These are phyloP conservation scores for Xylariaceae sp. DNA, from an alignment of 2,329 filamentous ascomycete genomes.

Conservation along the genomic window DNA sequence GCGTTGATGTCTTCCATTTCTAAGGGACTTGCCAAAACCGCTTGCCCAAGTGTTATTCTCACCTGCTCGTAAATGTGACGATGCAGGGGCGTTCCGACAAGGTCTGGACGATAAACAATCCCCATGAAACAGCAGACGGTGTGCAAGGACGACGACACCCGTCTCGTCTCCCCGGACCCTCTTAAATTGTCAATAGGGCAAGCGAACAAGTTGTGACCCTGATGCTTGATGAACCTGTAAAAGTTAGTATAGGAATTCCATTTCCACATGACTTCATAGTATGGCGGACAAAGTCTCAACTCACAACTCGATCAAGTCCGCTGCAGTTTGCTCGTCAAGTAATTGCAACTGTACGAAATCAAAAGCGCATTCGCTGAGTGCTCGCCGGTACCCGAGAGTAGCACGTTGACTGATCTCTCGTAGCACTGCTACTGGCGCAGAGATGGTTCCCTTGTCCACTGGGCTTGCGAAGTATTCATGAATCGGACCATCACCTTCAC, in stretches of 20 bases:
- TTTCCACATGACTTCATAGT: no score
- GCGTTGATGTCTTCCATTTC: conserved; percentile 39
- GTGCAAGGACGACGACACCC: conserved; percentile 37
- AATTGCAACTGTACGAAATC: conserved; percentile 30
- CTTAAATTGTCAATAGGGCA: conserved; percentile 23
- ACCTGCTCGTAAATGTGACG: conserved; percentile 38
- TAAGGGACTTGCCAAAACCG: conserved; percentile 37
- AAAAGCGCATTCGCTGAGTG: conserved; percentile 25
- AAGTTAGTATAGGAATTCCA: neutral
- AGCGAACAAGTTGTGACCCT: conserved; percentile 28
- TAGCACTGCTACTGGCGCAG: conserved; percentile 29
- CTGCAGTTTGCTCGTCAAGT: conserved; percentile 29
- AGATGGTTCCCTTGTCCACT: conserved; percentile 29
- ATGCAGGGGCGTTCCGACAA: conserved; percentile 29
- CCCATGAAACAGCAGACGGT: conserved; percentile 38
- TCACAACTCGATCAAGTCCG: conserved; percentile 30
- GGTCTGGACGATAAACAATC: conserved; percentile 32
- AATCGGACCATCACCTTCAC: conserved; percentile 8
- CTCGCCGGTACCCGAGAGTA: conserved; percentile 24
- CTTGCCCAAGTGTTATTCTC: conserved; percentile 35
- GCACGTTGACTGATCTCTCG: conserved; percentile 30
- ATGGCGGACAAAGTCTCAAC: conserved; percentile 1
- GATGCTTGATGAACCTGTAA: conserved; percentile 27
- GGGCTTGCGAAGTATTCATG: conserved; percentile 26
- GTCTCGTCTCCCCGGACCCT: conserved; percentile 31